phyloP scores from a whole-genome alignment of 148 eudicot genomes.

The Rhododendron ferrugineum region DNA sequence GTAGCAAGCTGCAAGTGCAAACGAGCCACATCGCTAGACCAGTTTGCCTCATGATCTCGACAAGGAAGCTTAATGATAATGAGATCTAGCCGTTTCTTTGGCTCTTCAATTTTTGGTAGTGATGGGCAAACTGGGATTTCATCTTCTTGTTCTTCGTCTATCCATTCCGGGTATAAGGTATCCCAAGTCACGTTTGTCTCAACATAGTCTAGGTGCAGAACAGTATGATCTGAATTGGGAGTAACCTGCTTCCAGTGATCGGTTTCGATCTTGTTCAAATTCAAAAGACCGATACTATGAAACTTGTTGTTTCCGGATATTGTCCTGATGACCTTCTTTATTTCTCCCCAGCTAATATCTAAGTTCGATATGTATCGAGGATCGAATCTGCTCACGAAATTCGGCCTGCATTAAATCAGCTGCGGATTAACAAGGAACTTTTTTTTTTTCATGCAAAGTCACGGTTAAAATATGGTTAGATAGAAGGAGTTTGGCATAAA shows the following conservation, averaged over 20 bases:
- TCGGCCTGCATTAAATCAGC: slow-evolving; percentile 25
- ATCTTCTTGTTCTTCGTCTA: slow-evolving; percentile 77
- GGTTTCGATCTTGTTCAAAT: slow-evolving; percentile 50
- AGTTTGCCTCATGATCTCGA: slow-evolving; percentile 31
- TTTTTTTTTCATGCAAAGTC: background rate
- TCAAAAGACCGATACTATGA: slow-evolving; percentile 51
- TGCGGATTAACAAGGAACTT: background rate
- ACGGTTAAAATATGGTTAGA: background rate
- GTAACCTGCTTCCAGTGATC: slow-evolving; percentile 37
- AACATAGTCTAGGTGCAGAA: slow-evolving; percentile 38
- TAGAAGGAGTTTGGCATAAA: background rate
- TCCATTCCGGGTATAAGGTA: slow-evolving; percentile 74
- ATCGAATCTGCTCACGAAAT: slow-evolving; percentile 47
- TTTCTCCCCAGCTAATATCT: slow-evolving; percentile 57
- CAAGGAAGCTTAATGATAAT: slow-evolving; percentile 73
- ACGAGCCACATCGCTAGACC: slow-evolving; percentile 80
- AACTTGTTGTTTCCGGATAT: slow-evolving; percentile 27
- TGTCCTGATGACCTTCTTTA: slow-evolving; percentile 29
- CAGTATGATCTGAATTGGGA: slow-evolving; percentile 36
- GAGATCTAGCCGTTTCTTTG: slow-evolving; percentile 47
- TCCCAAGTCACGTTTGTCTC: slow-evolving; percentile 59
- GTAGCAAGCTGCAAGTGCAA: slow-evolving; percentile 71
- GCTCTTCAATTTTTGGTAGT: slow-evolving; percentile 47
- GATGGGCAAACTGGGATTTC: slow-evolving; percentile 57
- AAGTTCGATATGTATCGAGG: slow-evolving; percentile 54